Conservation (phyloP, 345 rosid genomes). For the Salix suchowensis region DNA sequence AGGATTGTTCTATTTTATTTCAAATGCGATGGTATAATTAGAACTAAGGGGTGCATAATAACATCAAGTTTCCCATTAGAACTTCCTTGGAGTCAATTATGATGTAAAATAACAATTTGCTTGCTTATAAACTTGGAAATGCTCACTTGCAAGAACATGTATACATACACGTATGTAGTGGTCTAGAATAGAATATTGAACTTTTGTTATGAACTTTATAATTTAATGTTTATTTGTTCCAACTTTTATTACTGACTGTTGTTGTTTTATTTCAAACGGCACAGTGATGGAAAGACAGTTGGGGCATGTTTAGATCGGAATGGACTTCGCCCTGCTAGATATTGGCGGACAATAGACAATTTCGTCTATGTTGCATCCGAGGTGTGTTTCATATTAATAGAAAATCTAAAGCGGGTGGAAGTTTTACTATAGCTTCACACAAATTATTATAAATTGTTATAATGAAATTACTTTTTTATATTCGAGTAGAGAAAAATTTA, state of each 20-base stretch:
- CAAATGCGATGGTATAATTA: background rate
- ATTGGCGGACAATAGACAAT: slow-evolving; percentile 93
- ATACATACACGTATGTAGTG: background rate
- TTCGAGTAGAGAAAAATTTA: too few relatives aligned
- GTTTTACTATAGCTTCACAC: too few relatives aligned
- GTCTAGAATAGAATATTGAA: background rate
- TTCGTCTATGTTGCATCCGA: slow-evolving; percentile 97
- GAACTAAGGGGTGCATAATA: background rate
- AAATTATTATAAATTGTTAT: too few relatives aligned
- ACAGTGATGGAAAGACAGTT: slow-evolving; percentile 98
- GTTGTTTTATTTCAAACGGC: slow-evolving; percentile 35
- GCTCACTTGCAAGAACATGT: background rate
- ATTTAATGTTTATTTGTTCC: slow-evolving; percentile 9
- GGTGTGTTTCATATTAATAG: slow-evolving; percentile 39
- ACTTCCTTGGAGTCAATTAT: background rate
- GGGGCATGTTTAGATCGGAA: slow-evolving; percentile 98
- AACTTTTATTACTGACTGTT: slow-evolving; percentile 30
- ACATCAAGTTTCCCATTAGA: background rate
- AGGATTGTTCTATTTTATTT: background rate
- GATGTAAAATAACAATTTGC: background rate
- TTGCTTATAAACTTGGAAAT: background rate
- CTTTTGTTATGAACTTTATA: background rate
- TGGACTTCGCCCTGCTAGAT: slow-evolving; percentile 99
- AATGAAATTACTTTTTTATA: too few relatives aligned
- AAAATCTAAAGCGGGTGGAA: too few relatives aligned